A percentile compares a stretch with the other conserved stretches of the same genome.
These are phyloP conservation scores for Verticillium nonalfalfae DNA, from an alignment of 2,329 filamentous ascomycete species.

Conservation along the genomic window DNA sequence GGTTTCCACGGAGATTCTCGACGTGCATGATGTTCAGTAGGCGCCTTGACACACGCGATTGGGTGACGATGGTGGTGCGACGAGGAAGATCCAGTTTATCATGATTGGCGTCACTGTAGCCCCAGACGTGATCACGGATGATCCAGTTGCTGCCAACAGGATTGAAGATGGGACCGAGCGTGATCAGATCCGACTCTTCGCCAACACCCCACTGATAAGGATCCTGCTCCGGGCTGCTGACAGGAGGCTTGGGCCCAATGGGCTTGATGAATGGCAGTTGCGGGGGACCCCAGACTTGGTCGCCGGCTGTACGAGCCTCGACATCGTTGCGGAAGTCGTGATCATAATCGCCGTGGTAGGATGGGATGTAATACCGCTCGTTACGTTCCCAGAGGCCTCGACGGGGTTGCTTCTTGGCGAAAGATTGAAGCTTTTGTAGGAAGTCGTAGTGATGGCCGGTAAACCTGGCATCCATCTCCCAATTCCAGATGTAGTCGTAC, in stretches of 20 bases:
- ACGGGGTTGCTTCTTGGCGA: conserved; percentile 61
- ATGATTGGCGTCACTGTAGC: conserved; percentile 49
- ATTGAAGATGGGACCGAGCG: conserved; percentile 75
- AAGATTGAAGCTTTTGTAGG: conserved; percentile 56
- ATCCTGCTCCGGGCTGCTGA: conserved; percentile 51
- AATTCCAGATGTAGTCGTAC: conserved; percentile 81
- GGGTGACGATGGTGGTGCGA: conserved; percentile 71
- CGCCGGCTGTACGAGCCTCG: conserved; percentile 41
- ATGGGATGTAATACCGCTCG: conserved; percentile 67
- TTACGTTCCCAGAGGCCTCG: conserved; percentile 70
- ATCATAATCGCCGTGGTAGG: conserved; percentile 59
- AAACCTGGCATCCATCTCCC: conserved; percentile 77
- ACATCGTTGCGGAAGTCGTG: conserved; percentile 61
- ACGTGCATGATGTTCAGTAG: conserved; percentile 72
- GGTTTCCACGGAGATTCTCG: conserved; percentile 66
- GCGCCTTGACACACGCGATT: conserved; percentile 64
- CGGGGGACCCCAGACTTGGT: conserved; percentile 61
- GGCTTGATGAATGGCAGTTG: conserved; percentile 54
- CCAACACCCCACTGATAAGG: conserved; percentile 71
- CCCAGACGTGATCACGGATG: conserved; percentile 61
- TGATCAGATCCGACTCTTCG: conserved; percentile 69
- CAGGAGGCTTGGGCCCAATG: conserved; percentile 57
- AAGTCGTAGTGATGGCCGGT: conserved; percentile 80
- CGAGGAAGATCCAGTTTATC: conserved; percentile 54
- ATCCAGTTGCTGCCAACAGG: conserved; percentile 68